Base-by-base conservation (phyloP, 805 yeast genomes). In the Starmerella roubikii region DNA sequence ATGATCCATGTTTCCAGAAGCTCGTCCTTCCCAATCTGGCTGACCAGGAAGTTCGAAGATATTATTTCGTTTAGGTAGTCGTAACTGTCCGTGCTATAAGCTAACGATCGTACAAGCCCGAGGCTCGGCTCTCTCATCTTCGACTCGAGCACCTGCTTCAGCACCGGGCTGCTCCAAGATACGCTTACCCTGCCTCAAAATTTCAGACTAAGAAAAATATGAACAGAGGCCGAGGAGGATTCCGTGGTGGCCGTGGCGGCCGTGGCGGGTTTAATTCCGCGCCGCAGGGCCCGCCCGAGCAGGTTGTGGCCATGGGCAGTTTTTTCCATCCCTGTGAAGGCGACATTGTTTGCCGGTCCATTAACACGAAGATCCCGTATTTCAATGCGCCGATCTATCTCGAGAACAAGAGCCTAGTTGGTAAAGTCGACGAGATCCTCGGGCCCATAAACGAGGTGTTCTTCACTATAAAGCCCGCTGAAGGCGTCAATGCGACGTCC, bases 381-480 rank as follows among this genome's bases (percentile, higher is more conserved):
- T 91, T 91, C 73, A 91, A 91, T 65, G 99, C 99, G 21, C 98
- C 98, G 59, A 86, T 91, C 54, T 91, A 79, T 61, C 71, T 91
- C 52, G 97, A 91, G 61, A 88, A 91, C 71, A 91, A 91, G 60
- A 79, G 94, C 20, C 91, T 80, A 58, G 77, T 91, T 34, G 99
- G 99, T 54, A 91, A 91, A 62, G 94, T 91, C 42, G 99, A 91
- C 60, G 99, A 91, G 69, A 91, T 91, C 47, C 71, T 91, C 51
- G 99, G 99, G 37, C 97, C 98, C 34, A 66, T 91, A 59, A 91
- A 91, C 59, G 98, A 91, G 65, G 96, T 91, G n/a, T 88, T 72
- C 59, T 91, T 91, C 72, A 91, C 99, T 28, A 77, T 91, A 53
- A 91, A 91, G 66, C 91, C 96, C 41, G 69, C 81, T 37, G 98